Base-by-base conservation (phyloP, 2,329 filamentous ascomycete genomes). In the Cladosporium sp. region DNA sequence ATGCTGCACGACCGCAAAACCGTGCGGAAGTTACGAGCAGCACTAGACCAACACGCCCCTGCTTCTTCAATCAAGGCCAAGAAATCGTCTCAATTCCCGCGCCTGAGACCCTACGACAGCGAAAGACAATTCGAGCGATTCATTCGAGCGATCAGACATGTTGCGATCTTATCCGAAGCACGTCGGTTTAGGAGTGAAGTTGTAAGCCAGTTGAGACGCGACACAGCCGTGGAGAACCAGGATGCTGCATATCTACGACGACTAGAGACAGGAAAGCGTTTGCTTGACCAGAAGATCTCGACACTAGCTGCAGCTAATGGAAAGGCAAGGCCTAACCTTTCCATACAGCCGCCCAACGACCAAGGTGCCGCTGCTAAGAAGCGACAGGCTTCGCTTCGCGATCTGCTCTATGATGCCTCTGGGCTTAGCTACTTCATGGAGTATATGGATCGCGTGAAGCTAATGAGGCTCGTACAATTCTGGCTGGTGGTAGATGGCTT, bases 401-500 rank as follows among this genome's bases (percentile, higher is more conserved):
- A 98, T 69, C 84, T 99, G n/a, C 83, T 99, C 65, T 90, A 93
- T 70, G 93, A 96, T 77, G 87, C 95, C 2, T 91, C 94, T 1
- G 94, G 92, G 0, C 83, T 99, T 10, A 98, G 95, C 2, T 99
- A 97, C 76, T 98, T 99, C 80, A 99, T 99, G 95, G 95, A 99
- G 76, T 98, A 93, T 74, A 99, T 99, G 95, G 95, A 99, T 76
- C 89, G 95, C 49, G 91, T 93, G 75, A 85, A 86, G 18, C 83
- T 94, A 28, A 94, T 98, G 89, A 86, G 91, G 16, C 81, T 97
- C 56, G 93, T 99, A 6, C 95, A 99, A 74, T 99, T 98, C 77
- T 99, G 94, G 93, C 89, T 99, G 48, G 95, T 98, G 3, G 95
- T 98, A 6, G 95, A 99, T 79, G 94, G 95, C 0, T 92, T 98